Percentiles rank a stretch among this genome's conserved stretches.
These are phyloP conservation scores for Vigna unguiculata DNA, from an alignment of 306 rosid species.

Conservation along the genomic window DNA sequence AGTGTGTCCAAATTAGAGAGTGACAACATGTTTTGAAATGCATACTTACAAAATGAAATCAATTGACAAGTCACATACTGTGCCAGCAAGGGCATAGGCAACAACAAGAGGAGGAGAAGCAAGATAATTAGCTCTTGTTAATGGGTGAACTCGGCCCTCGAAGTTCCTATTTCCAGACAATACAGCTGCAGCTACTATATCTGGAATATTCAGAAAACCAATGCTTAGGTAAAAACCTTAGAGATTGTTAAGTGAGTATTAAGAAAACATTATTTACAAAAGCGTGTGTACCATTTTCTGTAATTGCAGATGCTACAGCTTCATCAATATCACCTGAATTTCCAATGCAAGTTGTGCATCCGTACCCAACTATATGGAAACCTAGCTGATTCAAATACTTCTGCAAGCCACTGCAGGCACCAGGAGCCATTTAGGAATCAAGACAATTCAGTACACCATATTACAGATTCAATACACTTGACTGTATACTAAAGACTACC, in stretches of 20 bases:
- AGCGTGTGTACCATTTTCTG: slow-evolving; percentile 72
- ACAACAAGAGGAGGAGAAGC: slow-evolving; percentile 99
- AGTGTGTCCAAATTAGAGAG: slow-evolving; percentile 42
- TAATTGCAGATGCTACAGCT: slow-evolving; percentile 81
- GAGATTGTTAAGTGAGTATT: slow-evolving; percentile 19
- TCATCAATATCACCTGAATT: slow-evolving; percentile 96
- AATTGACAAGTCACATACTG: slow-evolving; percentile 64
- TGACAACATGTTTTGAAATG: slow-evolving; percentile 27
- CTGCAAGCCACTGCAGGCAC: slow-evolving; percentile 78
- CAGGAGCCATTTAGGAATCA: slow-evolving; percentile 33
- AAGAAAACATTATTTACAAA: slow-evolving; percentile 33
- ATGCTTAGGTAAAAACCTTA: slow-evolving; percentile 29
- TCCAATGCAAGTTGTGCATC: slow-evolving; percentile 99
- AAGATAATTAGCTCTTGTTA: slow-evolving; percentile 96
- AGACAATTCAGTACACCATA: slow-evolving; percentile 6
- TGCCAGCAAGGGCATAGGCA: slow-evolving; percentile 97
- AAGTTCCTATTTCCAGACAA: slow-evolving; percentile 96
- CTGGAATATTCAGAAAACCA: slow-evolving; percentile 55
- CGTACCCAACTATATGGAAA: slow-evolving; percentile 90
- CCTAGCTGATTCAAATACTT: slow-evolving; percentile 91
- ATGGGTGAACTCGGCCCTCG: slow-evolving; percentile 97
- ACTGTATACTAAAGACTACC: slow-evolving; percentile 57
- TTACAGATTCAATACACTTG: slow-evolving; percentile 15
- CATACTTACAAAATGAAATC: slow-evolving; percentile 19
- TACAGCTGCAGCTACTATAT: slow-evolving; percentile 94